Percentiles rank a stretch among this genome's conserved stretches.
Evolutionary conservation across 2,329 filamentous ascomycete genomes (phyloP).

Genomic region (Zymoseptoria brevis): DNA sequence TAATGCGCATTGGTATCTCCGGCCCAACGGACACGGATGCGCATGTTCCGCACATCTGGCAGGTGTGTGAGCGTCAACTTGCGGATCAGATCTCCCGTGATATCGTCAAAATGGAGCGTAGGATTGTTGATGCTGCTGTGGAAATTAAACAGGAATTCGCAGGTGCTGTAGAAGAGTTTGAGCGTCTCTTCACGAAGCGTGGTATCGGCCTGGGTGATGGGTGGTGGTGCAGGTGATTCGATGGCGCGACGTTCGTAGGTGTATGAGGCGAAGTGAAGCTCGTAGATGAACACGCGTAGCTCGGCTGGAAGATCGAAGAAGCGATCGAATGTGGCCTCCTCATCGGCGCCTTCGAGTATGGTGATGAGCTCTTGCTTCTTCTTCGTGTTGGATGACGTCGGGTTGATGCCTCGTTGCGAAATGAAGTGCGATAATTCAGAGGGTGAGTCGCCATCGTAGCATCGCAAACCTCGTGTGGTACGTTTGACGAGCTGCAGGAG

Average conservation of each 20-base stretch:
- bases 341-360: conserved; percentile 49
- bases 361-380: not conserved
- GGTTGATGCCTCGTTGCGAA: not conserved
- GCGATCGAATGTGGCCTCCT: conserved; percentile 20
- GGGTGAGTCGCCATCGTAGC: not conserved
- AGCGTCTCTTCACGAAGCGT: not conserved
- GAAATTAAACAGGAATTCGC: not conserved
- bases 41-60: not conserved
- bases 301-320: not conserved
- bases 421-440: not conserved
- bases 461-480: not conserved
- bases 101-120: not conserved
- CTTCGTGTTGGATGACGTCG: not conserved
- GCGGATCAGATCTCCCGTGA: not conserved
- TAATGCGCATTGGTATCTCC: too few relatives aligned
- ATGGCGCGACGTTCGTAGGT: not conserved
- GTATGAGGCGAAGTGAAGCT: not conserved
- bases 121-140: not conserved
- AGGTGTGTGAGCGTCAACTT: not conserved
- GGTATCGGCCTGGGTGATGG: not conserved
- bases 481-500: not conserved
- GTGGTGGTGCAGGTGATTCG: not conserved
- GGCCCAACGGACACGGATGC: not conserved
- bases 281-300: not conserved
- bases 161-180: not conserved